These are phyloP conservation scores for Saturnispora ahearnii DNA, from an alignment of 805 yeast genomes.

Conservation along the genomic window DNA sequence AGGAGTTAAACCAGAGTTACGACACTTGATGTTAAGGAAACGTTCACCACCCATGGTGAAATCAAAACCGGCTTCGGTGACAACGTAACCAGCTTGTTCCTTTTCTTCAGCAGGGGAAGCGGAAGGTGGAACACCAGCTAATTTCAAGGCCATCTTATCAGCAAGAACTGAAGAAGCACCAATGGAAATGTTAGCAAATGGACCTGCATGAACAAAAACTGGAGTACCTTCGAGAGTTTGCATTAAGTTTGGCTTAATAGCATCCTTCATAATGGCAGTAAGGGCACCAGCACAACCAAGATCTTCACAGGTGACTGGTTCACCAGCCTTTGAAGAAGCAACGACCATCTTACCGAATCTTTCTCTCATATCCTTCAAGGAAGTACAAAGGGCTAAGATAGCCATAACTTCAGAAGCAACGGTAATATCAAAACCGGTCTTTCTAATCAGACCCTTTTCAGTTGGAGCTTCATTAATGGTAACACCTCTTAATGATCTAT, in stretches of 20 bases:
- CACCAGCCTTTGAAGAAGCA: conserved; percentile 66
- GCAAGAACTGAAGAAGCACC: conserved; percentile 95
- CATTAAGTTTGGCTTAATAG: conserved; percentile 94
- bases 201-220: conserved; percentile 95
- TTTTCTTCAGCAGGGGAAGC: conserved; percentile 27
- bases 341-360: conserved; percentile 87
- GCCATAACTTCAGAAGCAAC: conserved; percentile 98
- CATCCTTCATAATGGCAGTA: conserved; percentile 90
- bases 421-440: conserved; percentile 90
- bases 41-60: conserved; percentile 99
- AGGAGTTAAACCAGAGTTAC: conserved; percentile 81
- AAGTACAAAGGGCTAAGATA: conserved; percentile 73
- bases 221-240: conserved; percentile 97
- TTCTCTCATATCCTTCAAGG: conserved; percentile 73
- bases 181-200: conserved; percentile 93
- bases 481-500: conserved; percentile 79
- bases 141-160: conserved; percentile 83
- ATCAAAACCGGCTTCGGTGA: conserved; percentile 97
- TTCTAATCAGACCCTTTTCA: conserved; percentile 79
- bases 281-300: conserved; percentile 94
- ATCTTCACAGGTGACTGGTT: conserved; percentile 88
- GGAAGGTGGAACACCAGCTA: conserved; percentile 58
- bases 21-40: conserved; percentile 90
- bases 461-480: conserved; percentile 90
- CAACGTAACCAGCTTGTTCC: conserved; percentile 67